A percentile compares a stretch with the other conserved stretches of the same genome.
Conservation (phyloP, 345 rosid genomes). For the Euphorbia lathyris region DNA sequence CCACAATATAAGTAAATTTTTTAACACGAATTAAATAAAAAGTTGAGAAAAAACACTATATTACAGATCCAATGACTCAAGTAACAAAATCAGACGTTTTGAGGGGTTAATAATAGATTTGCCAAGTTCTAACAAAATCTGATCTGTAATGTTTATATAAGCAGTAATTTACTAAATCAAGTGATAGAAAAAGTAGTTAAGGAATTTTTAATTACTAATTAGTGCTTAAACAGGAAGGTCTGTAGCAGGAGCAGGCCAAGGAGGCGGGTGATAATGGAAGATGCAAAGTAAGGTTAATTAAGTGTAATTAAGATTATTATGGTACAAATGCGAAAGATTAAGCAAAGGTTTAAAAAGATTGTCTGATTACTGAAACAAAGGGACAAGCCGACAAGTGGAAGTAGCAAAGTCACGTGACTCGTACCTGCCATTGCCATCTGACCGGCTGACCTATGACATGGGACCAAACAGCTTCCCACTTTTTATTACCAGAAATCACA, state of each 20-base stretch:
- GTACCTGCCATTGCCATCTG: constrained; percentile 19
- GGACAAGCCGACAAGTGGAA: constrained; percentile 40
- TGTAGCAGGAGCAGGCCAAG: background rate
- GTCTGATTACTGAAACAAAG: constrained; percentile 2
- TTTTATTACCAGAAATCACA: background rate
- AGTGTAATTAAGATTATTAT: background rate
- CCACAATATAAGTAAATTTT: no score
- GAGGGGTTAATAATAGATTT: no score
- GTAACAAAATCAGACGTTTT: no score
- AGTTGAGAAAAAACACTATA: no score
- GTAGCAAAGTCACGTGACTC: constrained; percentile 29
- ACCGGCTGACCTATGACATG: constrained; percentile 21
- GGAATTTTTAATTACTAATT: background rate
- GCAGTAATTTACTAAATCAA: no score
- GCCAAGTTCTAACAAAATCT: no score
- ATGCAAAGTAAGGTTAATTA: background rate
- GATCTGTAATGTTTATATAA: no score
- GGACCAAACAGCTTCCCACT: constrained; percentile 19
- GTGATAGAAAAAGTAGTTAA: no score
- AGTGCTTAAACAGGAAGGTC: background rate
- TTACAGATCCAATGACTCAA: no score
- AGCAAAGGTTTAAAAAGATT: background rate
- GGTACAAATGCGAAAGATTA: background rate
- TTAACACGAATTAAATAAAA: no score
- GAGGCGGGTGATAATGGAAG: background rate